Percentiles rank a stretch among this genome's conserved stretches.
Evolutionary conservation across 1,284 basidiomycete genomes (phyloP).

Genomic region (Leccinum griseonigrum): DNA sequence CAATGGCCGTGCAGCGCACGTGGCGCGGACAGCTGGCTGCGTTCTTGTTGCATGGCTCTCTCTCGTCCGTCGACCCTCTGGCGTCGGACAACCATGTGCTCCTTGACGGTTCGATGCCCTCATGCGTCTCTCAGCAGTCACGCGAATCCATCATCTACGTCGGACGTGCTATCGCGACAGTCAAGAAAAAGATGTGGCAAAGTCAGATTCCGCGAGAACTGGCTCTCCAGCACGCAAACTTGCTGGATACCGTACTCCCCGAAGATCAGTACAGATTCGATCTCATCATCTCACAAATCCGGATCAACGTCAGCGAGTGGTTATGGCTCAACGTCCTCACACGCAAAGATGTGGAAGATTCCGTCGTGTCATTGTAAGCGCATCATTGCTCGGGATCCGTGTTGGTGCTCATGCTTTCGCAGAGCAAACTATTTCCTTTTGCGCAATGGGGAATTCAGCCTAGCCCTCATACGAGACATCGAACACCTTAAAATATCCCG

Average conservation of each 20-base stretch:
- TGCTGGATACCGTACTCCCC: slow-evolving; percentile 65
- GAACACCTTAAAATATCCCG: slow-evolving; percentile 76
- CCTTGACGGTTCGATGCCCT: slow-evolving; percentile 67
- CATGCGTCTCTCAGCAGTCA: slow-evolving; percentile 67
- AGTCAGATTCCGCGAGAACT: slow-evolving; percentile 69
- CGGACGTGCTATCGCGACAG: slow-evolving; percentile 82
- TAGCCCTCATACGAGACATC: slow-evolving; percentile 79
- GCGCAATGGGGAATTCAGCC: slow-evolving; percentile 82
- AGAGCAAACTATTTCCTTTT: slow-evolving; percentile 85
- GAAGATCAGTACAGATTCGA: slow-evolving; percentile 79
- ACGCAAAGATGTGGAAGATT: slow-evolving; percentile 74
- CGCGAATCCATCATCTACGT: slow-evolving; percentile 84
- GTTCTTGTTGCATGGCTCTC: slow-evolving; percentile 75
- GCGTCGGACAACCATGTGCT: slow-evolving; percentile 54
- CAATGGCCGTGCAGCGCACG: slow-evolving; percentile 70
- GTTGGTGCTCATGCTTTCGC: slow-evolving; percentile 21
- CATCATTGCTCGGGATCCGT: slow-evolving; percentile 5
- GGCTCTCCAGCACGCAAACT: slow-evolving; percentile 58
- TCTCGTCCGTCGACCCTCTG: slow-evolving; percentile 56
- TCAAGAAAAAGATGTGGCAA: slow-evolving; percentile 77
- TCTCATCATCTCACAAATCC: slow-evolving; percentile 64
- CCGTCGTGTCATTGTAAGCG: slow-evolving; percentile 68
- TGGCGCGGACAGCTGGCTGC: slow-evolving; percentile 79
- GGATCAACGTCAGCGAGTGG: slow-evolving; percentile 82
- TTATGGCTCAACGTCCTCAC: slow-evolving; percentile 89